Evolutionary conservation across 2,329 filamentous ascomycete species (phyloP).

Genomic region (Didymella exigua): DNA sequence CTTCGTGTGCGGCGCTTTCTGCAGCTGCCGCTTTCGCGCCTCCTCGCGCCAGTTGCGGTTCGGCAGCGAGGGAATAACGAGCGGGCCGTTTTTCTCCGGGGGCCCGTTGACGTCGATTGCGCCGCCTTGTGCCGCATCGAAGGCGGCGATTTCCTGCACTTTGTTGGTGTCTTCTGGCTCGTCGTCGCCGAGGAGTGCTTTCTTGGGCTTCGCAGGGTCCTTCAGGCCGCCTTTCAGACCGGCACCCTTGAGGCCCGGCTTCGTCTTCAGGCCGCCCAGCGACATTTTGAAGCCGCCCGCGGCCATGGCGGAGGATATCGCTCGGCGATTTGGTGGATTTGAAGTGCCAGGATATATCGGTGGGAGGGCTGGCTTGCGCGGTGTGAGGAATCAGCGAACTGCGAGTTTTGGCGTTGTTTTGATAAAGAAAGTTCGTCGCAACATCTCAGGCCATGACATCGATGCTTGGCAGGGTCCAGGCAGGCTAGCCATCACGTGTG

Average conservation of each 20-base stretch:
- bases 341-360: background rate
- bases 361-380: background rate
- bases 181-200: constrained; percentile 39
- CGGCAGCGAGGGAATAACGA: constrained; percentile 63
- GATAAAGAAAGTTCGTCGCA: background rate
- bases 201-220: constrained; percentile 34
- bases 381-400: background rate
- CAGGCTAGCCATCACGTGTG: constrained; percentile 4
- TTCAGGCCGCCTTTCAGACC: constrained; percentile 3
- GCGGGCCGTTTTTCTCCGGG: constrained; percentile 51
- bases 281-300: constrained; percentile 47
- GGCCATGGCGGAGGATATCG: constrained; percentile 35
- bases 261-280: constrained; percentile 37
- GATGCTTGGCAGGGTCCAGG: constrained; percentile 17
- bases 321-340: background rate
- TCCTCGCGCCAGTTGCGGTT: constrained; percentile 70
- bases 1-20: constrained; percentile 61
- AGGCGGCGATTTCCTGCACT: constrained; percentile 58
- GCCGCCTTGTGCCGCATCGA: constrained; percentile 58
- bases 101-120: constrained; percentile 49
- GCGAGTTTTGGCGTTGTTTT: background rate
- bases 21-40: constrained; percentile 59
- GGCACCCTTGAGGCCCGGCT: constrained; percentile 30
- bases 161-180: constrained; percentile 36
- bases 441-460: constrained; percentile 16